These are phyloP conservation scores for Psilocybe cubensis DNA, from an alignment of 768 basidiomycete genomes.

Conservation along the genomic window DNA sequence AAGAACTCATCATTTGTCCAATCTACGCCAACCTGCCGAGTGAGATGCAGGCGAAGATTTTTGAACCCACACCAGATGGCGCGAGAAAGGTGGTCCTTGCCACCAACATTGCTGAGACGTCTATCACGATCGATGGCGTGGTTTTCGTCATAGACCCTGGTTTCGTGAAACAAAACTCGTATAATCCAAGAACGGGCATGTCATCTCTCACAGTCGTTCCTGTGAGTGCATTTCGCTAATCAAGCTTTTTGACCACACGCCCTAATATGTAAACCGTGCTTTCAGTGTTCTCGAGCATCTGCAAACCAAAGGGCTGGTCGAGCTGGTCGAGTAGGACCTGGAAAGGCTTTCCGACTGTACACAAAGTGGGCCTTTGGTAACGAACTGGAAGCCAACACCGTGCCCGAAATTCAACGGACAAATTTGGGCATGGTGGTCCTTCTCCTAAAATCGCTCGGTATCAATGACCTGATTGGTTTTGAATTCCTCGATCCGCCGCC, in stretches of 20 bases:
- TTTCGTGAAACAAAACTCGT: constrained; percentile 99
- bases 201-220: constrained; percentile 95
- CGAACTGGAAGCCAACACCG: constrained; percentile 95
- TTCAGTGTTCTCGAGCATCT: constrained; percentile 92
- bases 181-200: constrained; percentile 99
- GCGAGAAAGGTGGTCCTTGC: constrained; percentile 97
- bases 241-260: neutral
- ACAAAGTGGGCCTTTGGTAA: constrained; percentile 98
- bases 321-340: constrained; percentile 96
- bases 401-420: constrained; percentile 99
- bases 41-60: constrained; percentile 99
- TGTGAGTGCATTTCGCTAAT: constrained; percentile 46
- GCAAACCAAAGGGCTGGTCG: constrained; percentile 97
- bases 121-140: constrained; percentile 98
- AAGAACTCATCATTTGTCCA: constrained; percentile 93
- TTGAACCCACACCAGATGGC: constrained; percentile 96
- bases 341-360: constrained; percentile 97
- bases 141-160: constrained; percentile 99
- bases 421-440: constrained; percentile 96
- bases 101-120: constrained; percentile 99
- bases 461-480: constrained; percentile 97
- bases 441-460: constrained; percentile 93
- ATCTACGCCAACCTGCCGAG: constrained; percentile 99
- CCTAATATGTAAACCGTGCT: neutral
- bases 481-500: constrained; percentile 99